A percentile compares a stretch with the other conserved stretches of the same genome.
These are phyloP conservation scores for Babesia gibsoni DNA, from an alignment of 169 alveolate genomes.

Conservation along the genomic window DNA sequence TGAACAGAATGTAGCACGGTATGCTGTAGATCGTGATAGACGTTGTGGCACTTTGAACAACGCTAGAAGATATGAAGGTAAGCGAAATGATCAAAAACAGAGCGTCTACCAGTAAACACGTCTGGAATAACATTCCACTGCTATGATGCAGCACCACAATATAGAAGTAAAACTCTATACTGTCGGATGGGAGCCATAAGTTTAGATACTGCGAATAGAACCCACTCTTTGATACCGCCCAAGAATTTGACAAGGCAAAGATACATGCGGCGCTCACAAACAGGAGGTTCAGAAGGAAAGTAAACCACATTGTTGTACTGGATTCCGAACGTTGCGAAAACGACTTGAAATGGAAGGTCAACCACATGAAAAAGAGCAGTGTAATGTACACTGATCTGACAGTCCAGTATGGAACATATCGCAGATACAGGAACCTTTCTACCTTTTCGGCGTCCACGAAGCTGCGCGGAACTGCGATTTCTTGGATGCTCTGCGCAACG, in stretches of 20 bases:
- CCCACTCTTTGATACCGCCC: constrained; percentile 65
- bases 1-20: constrained; percentile 71
- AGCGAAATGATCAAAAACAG: constrained; percentile 76
- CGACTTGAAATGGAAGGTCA: constrained; percentile 76
- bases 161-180: constrained; percentile 78
- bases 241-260: constrained; percentile 78
- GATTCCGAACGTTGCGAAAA: constrained; percentile 51
- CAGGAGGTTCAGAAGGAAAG: constrained; percentile 73
- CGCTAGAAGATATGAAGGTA: constrained; percentile 79
- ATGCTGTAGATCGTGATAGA: constrained; percentile 59
- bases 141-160: constrained; percentile 80
- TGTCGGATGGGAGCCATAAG: constrained; percentile 79
- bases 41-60: constrained; percentile 70
- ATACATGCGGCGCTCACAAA: constrained; percentile 83
- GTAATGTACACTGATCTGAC: constrained; percentile 80
- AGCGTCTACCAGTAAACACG: constrained; percentile 78
- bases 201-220: constrained; percentile 33
- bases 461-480: constrained; percentile 75
- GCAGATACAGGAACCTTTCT: constrained; percentile 62
- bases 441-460: constrained; percentile 61
- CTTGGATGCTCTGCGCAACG: constrained; percentile 78
- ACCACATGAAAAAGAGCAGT: constrained; percentile 81
- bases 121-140: constrained; percentile 81
- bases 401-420: constrained; percentile 80
- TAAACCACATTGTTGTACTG: constrained; percentile 70